Base-by-base conservation (phyloP, 805 yeast genomes). In the Babjeviella inositovora region DNA sequence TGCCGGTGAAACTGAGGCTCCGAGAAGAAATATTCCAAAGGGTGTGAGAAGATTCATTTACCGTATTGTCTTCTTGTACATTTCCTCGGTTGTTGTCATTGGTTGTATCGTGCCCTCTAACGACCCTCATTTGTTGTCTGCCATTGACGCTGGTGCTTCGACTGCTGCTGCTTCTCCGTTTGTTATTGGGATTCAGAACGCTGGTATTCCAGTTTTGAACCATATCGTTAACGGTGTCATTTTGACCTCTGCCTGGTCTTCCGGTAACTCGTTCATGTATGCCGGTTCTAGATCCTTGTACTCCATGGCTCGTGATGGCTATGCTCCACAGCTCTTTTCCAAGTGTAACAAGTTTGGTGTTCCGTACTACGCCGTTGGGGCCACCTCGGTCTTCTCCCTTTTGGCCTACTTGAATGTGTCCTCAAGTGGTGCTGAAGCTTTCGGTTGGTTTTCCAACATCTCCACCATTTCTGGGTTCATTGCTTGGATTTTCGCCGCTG, bases 391-490 rank as follows among this genome's bases (percentile, higher is more conserved):
- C 22, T 44, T 66, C 17, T 51, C 61, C 0, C 56, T 61, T 28
- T 47, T 69, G 25, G 53, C 72, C 0, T 69, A 57, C 40, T 44
- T 72, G 39, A 70, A 69, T 34, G 62, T 53, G 14, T 63, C 73
- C 5, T 50, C 62, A 5, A 50, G 63, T 3, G 51, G 77, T 0
- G 42, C 69, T 2, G 33, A 43, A 20, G 80, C 67, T 5, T 72
- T 72, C 45, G 51, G 57, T 13, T 72, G 80, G 80, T 59, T 72
- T 27, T 54, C 73, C 9, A 71, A 71, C 37, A 62, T 72, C 30
- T 58, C 71, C 17, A 70, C 79, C 17, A 62, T 71, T 24, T 67
- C 77, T 3, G 80, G 79, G 8, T 71, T 72, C 41, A 40, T 71
- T 20, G 62, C 74, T 13, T 71, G 81, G 82, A 42, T 68, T 20